A percentile compares a stretch with the other conserved stretches of the same genome.
Evolutionary conservation across 371 early-diverging fungal species (phyloP).

Genomic region (Apophysomyces sp.): DNA sequence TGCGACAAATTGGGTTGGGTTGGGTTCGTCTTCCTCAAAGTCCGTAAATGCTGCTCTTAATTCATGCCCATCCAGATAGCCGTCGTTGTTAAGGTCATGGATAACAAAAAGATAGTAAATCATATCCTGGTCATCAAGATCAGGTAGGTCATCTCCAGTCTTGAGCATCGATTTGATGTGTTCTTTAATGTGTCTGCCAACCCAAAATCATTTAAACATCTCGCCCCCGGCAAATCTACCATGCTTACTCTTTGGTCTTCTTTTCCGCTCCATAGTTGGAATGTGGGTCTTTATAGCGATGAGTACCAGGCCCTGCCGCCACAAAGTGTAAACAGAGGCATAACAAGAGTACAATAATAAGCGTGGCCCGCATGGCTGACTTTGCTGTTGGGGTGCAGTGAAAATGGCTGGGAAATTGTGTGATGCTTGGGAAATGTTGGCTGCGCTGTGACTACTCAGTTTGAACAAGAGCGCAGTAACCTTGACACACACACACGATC

Average conservation of each 20-base stretch:
- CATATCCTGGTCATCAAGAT: slow-evolving; percentile 45
- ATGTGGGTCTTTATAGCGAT: slow-evolving; percentile 22
- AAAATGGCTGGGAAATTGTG: no score
- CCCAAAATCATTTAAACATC: no score
- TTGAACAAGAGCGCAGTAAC: no score
- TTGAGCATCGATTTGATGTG: slow-evolving; percentile 31
- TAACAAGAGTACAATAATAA: background rate
- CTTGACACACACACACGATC: no score
- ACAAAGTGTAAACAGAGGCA: slow-evolving; percentile 3
- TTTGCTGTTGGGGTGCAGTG: no score
- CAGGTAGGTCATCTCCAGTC: slow-evolving; percentile 15
- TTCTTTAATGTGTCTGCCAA: slow-evolving; percentile 38
- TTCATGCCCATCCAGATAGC: slow-evolving; percentile 72
- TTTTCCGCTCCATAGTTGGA: slow-evolving; percentile 35
- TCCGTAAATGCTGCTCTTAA: slow-evolving; percentile 60
- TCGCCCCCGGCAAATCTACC: no score
- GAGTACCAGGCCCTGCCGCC: slow-evolving; percentile 18
- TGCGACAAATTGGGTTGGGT: slow-evolving; percentile 18
- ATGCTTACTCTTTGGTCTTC: slow-evolving; percentile 26
- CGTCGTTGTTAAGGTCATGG: slow-evolving; percentile 67
- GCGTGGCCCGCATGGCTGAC: background rate
- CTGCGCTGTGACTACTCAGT: no score
- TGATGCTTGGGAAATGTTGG: no score
- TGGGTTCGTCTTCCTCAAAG: slow-evolving; percentile 33
- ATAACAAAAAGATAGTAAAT: slow-evolving; percentile 58